These are phyloP conservation scores for Botrytis hyacinthi DNA, from an alignment of 2,329 filamentous ascomycete species.

Conservation along the genomic window DNA sequence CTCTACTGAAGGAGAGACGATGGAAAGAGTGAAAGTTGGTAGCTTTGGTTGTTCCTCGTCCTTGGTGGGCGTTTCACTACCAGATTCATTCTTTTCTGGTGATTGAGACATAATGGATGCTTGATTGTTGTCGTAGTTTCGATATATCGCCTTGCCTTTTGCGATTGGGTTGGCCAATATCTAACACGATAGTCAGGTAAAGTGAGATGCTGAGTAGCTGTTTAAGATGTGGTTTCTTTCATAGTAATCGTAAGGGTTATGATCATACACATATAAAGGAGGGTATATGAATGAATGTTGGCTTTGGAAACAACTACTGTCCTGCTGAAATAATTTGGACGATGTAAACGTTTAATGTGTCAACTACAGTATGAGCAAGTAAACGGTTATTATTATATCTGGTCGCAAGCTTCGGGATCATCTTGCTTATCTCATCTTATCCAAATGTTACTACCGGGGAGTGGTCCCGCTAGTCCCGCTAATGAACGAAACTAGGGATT, in stretches of 20 bases:
- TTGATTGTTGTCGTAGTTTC: background rate
- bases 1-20: conserved; percentile 58
- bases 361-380: background rate
- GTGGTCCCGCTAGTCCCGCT: background rate
- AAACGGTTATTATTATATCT: background rate
- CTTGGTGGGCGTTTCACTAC: conserved; percentile 24
- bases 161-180: background rate
- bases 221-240: conserved; percentile 8
- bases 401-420: conserved; percentile 2
- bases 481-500: background rate
- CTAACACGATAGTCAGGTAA: background rate
- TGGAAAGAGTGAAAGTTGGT: conserved; percentile 52
- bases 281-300: background rate
- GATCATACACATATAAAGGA: background rate
- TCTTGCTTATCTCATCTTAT: conserved; percentile 11
- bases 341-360: background rate
- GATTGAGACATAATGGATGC: conserved; percentile 29
- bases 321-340: background rate
- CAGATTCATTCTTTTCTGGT: conserved; percentile 16
- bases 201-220: conserved; percentile 1
- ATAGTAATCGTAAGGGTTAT: background rate
- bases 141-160: background rate
- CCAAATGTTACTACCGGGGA: background rate
- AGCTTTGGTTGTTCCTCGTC: conserved; percentile 29
- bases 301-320: background rate